A percentile compares a stretch with the other conserved stretches of the same genome.
Evolutionary conservation across 768 basidiomycete genomes (phyloP).

Genomic region (Pholiota microspora): DNA sequence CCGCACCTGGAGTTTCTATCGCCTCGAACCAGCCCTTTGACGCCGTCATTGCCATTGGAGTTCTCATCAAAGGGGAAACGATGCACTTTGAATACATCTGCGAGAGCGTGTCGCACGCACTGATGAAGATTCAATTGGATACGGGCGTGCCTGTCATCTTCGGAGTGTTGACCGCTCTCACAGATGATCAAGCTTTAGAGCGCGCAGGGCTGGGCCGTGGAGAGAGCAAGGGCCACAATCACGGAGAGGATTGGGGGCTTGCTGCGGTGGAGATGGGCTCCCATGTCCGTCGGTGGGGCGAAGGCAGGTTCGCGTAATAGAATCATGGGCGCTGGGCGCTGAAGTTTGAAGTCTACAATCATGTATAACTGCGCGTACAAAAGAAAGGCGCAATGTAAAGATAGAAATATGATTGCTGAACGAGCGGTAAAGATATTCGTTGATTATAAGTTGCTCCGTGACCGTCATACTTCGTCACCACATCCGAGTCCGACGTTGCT

Average conservation of each 20-base stretch:
- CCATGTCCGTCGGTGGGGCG: slow-evolving; percentile 62
- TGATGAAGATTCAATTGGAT: slow-evolving; percentile 95
- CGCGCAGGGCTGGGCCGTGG: slow-evolving; percentile 84
- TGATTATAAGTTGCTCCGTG: not conserved
- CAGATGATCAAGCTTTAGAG: slow-evolving; percentile 92
- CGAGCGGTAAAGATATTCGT: not conserved
- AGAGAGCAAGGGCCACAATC: slow-evolving; percentile 83
- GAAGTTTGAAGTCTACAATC: slow-evolving; percentile 4
- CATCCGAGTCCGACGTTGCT: not conserved
- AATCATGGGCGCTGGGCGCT: slow-evolving; percentile 1
- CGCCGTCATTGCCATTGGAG: slow-evolving; percentile 96
- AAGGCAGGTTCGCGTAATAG: slow-evolving; percentile 57
- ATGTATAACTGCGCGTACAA: not conserved
- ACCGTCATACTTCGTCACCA: slow-evolving; percentile 13
- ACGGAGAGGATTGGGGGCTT: slow-evolving; percentile 97
- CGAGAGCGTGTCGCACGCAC: slow-evolving; percentile 87
- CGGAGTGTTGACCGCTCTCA: slow-evolving; percentile 90
- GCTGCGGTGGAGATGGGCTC: slow-evolving; percentile 94
- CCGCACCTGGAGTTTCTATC: slow-evolving; percentile 38
- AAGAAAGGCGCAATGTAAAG: not conserved
- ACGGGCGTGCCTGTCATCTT: slow-evolving; percentile 94
- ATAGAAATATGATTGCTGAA: not conserved
- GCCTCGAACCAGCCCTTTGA: slow-evolving; percentile 72
- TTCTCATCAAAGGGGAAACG: slow-evolving; percentile 95
- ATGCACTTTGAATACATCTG: slow-evolving; percentile 99